Base-by-base conservation (phyloP, 2,329 filamentous ascomycete genomes). In the Aureobasidium sp. region DNA sequence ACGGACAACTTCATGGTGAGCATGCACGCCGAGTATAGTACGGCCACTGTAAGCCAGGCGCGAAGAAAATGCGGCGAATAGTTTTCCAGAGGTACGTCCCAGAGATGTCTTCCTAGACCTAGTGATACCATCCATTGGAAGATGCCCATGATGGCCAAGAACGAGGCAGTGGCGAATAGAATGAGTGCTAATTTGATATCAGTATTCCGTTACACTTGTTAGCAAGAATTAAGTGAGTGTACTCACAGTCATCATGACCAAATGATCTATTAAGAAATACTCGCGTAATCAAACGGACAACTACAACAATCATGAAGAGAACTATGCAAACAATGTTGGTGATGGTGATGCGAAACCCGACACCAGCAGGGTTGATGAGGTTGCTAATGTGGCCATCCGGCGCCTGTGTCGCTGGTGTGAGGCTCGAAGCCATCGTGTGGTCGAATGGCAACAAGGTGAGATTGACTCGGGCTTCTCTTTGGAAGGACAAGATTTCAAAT, bases 1-100 rank as follows among this genome's bases (percentile, higher is more conserved):
- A 63, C 44, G 4, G 61, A 63, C 14, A 63, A n/a, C 45, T 61
- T 63, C 35, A 60, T 54, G 62, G 78, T 69, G 1, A 62, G 42
- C 60, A 62, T 62, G 17, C 50, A 56, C 14, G 42, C 49, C 11
- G 45, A 40, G 42, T 62, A 62, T 0, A 62, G 35, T 19, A 62
- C 42, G 17, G 60, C 52, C 12, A 22, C 49, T 15, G 44, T 40
- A 3, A 56, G 37, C 50, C 52, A 62, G 12, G 44, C 52, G 11
- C 37, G 49, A 31, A 62, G 60, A 33, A 62, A 62, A 5, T 22
- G 12, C 8, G 60, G 60, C 31, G 60, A 56, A 6, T 56, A 62
- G 22, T 35, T 35, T 9, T 52, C 50, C 29, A 56, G 40, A 7
- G 42, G n/a, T 11, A 62, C 60, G 15, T 62, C 50, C 60, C 60